Percentiles rank a stretch among this genome's conserved stretches.
phyloP scores from a whole-genome alignment of 495 filamentous ascomycete species.

The Apodospora peruviana region DNA sequence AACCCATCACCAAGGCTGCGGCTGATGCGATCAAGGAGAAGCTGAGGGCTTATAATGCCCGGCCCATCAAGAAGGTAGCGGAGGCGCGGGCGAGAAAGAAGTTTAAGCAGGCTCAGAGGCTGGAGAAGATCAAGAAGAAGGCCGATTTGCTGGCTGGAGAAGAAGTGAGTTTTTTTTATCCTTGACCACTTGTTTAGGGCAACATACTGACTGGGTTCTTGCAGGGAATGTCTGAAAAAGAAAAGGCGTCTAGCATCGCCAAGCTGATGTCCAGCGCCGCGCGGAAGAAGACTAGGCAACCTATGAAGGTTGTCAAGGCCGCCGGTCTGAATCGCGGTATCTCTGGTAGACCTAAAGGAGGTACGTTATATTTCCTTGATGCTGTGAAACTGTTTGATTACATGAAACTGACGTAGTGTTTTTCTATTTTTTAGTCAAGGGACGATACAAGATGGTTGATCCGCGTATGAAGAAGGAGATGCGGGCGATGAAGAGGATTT shows the following conservation, averaged over 20 bases:
- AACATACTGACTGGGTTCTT: neutral
- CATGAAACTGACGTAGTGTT: too few relatives aligned
- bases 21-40: slow-evolving; percentile 95
- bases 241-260: slow-evolving; percentile 81
- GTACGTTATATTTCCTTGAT: too few relatives aligned
- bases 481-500: slow-evolving; percentile 74
- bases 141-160: slow-evolving; percentile 79
- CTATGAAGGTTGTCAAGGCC: slow-evolving; percentile 87
- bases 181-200: neutral
- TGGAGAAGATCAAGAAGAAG: slow-evolving; percentile 97
- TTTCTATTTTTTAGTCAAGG: too few relatives aligned
- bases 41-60: slow-evolving; percentile 84
- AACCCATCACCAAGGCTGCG: slow-evolving; percentile 83
- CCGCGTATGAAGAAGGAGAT: slow-evolving; percentile 97
- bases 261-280: slow-evolving; percentile 74
- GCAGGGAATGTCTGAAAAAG: slow-evolving; percentile 77
- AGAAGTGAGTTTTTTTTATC: slow-evolving; percentile 38
- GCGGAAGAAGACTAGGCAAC: slow-evolving; percentile 79
- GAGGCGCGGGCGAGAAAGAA: slow-evolving; percentile 96
- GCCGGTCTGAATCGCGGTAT: slow-evolving; percentile 79
- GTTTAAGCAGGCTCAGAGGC: slow-evolving; percentile 80
- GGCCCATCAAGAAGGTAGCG: slow-evolving; percentile 98
- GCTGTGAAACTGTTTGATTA: neutral
- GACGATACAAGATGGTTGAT: slow-evolving; percentile 98
- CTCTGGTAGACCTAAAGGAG: slow-evolving; percentile 38